Base-by-base conservation (phyloP, 192 early-diverging fungal species). In the Coemansia sp. region DNA sequence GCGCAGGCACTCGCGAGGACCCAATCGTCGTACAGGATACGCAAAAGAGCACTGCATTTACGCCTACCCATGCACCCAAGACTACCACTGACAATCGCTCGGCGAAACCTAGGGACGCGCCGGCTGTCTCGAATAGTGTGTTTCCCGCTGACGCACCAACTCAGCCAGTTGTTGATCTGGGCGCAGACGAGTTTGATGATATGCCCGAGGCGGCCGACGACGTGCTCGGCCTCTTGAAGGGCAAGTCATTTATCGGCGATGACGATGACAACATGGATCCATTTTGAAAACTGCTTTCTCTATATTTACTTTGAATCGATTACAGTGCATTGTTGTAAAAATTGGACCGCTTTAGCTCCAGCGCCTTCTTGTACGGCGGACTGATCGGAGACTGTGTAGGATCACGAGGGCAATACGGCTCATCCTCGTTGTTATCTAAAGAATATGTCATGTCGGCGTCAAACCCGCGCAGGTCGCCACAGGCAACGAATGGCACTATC, bases 371-470 rank as follows among this genome's bases (percentile, higher is more conserved):
- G 86, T 98, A 97, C 7, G 96, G 94, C 20, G 96, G 94, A 43
- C 86, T 90, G 70, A 96, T 96, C 8, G 95, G 95, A 67, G 89
- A 79, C 70, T 98, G 95, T 24, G 93, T 80, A 5, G 95, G 94
- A 15, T 91, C 90, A 41, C 91, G 74, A 11, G 72, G 65, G 34
- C 77, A 71, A 69, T 89, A 89, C 4, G 76, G 70, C 31, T 62
- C 70, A 15, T 70, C 55, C 60, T 73, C 80, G 68, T 68, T 79
- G 31, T 86, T 87, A 16, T 89, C 86, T 22, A 91, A 76, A 16
- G 89, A 80, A 74, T 96, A 96, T 1, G 95, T 95, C 85, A 88
- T 87, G 69, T 97, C 95, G 11, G 94, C 87, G 73, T 97, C 96
- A 71, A 92, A 96, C 2, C 90, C 93, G 65, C 89, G 90, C 64